Percentiles rank a stretch among this genome's conserved stretches.
These are phyloP conservation scores for Botrytis porri DNA, from an alignment of 2,329 filamentous ascomycete species.

Conservation along the genomic window DNA sequence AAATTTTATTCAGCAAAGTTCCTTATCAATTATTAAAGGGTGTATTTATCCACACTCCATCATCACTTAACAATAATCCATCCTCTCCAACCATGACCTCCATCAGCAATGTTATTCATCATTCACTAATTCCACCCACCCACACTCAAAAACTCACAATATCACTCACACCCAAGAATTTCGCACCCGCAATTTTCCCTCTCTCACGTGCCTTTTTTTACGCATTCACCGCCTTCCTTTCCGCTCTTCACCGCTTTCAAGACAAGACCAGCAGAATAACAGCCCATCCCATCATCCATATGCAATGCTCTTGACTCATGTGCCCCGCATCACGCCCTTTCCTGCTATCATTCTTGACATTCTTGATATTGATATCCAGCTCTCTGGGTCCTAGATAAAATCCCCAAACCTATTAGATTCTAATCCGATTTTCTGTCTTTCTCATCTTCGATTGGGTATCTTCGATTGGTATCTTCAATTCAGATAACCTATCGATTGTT, in stretches of 20 bases:
- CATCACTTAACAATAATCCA: neutral
- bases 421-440: neutral
- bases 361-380: neutral
- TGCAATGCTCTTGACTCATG: too few relatives aligned
- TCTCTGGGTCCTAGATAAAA: neutral
- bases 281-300: neutral
- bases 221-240: neutral
- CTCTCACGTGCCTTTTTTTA: neutral
- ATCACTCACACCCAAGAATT: too few relatives aligned
- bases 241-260: neutral
- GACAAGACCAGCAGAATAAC: neutral
- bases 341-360: neutral
- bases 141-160: neutral
- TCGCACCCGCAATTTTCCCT: neutral
- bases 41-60: fast-evolving
- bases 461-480: neutral
- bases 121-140: neutral
- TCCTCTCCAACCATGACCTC: too few relatives aligned
- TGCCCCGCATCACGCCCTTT: neutral
- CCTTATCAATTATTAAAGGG: neutral
- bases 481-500: neutral
- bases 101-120: neutral
- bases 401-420: neutral
- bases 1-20: too few relatives aligned
- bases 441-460: neutral